Evolutionary conservation across 805 yeast genomes (phyloP), one percentile per base, ranked within the genome.

Genomic region (Teunomyces kruisii): DNA sequence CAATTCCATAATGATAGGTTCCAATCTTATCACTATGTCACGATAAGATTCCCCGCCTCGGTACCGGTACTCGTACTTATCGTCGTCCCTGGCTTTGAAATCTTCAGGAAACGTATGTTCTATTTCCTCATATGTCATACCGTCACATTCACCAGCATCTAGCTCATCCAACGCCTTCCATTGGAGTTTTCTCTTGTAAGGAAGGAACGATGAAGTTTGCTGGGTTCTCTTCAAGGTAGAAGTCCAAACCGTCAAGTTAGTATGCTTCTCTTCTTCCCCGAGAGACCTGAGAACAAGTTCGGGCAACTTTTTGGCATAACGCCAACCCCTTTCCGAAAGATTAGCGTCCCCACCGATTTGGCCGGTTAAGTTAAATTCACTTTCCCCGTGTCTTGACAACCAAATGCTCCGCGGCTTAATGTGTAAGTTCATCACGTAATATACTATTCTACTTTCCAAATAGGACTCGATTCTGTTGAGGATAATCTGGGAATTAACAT

Each of bases 151-250:
- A 9, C 99, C 99, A 0, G 97, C 98, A 64, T 92, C 98, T 50
- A 92, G 78, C 68, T 92, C 99, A 64, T 92, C 98, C 54, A 92
- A 72, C 0, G 98, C 98, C 65, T 94, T 94, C 99, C 99, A 92
- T 51, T 84, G 86, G 53, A 90, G 74, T 62, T 90, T 84, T 46
- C 65, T 67, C 48, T 84, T 82, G 64, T 86, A 88, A 1, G 94
- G 89, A 55, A 92, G 74, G 61, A 75, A 77, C 47, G 86, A 80
- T 1, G 97, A 92, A 1, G 98, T 92, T 63, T 92, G 96, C 65
- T 88, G 94, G 6, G 99, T 92, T 66, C 99, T 76, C 51, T 76
- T 81, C 54, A 92, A 75, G 0, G 97, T 92, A 2, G 97, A 88
- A 1, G 97, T 92, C 98, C 99, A 92, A 37, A 92, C 94, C 4